Conservation (phyloP, 1,284 basidiomycete species). For the Kalmanozyma brasiliensis region DNA sequence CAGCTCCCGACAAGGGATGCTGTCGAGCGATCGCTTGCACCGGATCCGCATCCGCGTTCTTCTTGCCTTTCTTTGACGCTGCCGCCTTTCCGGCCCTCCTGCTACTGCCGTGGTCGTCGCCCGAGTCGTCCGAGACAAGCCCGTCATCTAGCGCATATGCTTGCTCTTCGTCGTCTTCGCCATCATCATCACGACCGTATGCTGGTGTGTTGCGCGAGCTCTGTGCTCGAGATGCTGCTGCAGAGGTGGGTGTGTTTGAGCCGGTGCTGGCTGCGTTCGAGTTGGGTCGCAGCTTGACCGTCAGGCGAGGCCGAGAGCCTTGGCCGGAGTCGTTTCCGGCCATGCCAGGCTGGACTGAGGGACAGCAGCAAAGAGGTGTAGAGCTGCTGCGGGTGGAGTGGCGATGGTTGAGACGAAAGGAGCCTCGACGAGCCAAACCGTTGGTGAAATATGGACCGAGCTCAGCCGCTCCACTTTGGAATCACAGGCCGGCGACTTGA, state of each 20-base stretch:
- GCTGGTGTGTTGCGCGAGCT: slow-evolving; percentile 24
- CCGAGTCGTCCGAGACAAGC: slow-evolving; percentile 46
- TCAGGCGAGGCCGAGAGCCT: slow-evolving; percentile 37
- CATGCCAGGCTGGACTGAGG: slow-evolving; percentile 2
- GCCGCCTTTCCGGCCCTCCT: slow-evolving; percentile 8
- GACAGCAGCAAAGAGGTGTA: too few relatives aligned
- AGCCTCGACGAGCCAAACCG: too few relatives aligned
- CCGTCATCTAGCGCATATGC: slow-evolving; percentile 37
- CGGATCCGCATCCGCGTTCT: slow-evolving; percentile 7
- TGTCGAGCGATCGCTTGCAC: slow-evolving; percentile 25
- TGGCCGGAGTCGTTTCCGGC: slow-evolving; percentile 20
- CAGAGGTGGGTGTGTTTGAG: slow-evolving; percentile 23
- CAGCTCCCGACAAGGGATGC: slow-evolving; percentile 46
- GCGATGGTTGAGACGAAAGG: too few relatives aligned
- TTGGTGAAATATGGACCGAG: too few relatives aligned
- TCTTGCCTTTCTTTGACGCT: slow-evolving; percentile 15
- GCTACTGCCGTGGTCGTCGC: slow-evolving; percentile 37
- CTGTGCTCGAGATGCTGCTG: slow-evolving; percentile 32
- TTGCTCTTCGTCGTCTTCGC: slow-evolving; percentile 34
- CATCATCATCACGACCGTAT: slow-evolving; percentile 13
- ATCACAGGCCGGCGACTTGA: too few relatives aligned
- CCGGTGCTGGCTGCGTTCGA: slow-evolving; percentile 19
- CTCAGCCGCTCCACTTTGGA: too few relatives aligned
- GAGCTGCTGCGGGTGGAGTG: too few relatives aligned
- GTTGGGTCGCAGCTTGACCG: slow-evolving; percentile 45